Base-by-base conservation (phyloP, 768 basidiomycete species). In the Mrakia gelida region DNA sequence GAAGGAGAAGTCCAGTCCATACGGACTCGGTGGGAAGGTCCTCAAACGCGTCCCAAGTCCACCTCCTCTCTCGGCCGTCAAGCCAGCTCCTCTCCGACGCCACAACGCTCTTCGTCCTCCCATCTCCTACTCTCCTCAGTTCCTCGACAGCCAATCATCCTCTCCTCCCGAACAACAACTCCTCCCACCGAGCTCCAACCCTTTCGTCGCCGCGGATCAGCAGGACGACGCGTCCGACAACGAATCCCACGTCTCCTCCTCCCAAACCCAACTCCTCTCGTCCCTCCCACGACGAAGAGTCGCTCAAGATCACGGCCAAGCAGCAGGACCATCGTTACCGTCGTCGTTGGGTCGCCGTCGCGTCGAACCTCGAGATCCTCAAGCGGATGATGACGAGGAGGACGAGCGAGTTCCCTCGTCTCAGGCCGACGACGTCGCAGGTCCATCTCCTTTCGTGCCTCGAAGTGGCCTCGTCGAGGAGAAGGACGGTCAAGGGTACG, bases 31-130 rank as follows among this genome's bases (percentile, higher is more conserved):
- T 38, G 63, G 67, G 38, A 70, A 70, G 41, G 41, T 21, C 41
- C 67, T 70, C 41, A 26, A 41, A 43, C 67, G 21, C 16, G 67
- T 70, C 38, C 67, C 67, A 7, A 70, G 67, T 41, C 67, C 67
- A 9, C 67, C 34, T 10, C 67, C 67, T n/a, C 67, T 45, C 18
- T 41, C 34, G 26, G 38, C 23, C 15, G 34, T 70, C 34, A 38
- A 43, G 23, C 67, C 67, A 4, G 41, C 67, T 23, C 34, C 34
- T 23, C 34, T 70, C n/a, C 41, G 67, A 70, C 34, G 67, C 21
- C 30, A 23, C 8, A 38, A 21, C 28, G n/a, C 65, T 18, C 26
- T 9, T 7, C 65, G 32, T 3, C 65, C 15, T 16, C 49, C 49
- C 49, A 52, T 52, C 18, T 52, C 49, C 15, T 52, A 52, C 49